Base-by-base conservation (phyloP, 176 grass and related monocot genomes). In the Aechmea fasciata region DNA sequence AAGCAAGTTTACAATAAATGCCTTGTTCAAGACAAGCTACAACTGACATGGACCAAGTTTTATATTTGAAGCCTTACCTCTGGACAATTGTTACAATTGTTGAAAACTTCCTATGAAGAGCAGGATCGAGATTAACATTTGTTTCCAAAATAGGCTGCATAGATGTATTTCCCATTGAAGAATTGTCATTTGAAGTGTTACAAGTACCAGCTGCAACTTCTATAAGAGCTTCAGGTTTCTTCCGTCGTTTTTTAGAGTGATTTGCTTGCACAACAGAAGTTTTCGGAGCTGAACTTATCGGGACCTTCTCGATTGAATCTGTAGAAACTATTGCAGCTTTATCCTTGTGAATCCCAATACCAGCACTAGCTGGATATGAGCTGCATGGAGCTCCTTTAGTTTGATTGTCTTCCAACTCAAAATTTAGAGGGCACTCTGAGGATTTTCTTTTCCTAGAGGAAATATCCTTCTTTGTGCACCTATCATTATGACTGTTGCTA, bases 71-170 rank as follows among this genome's bases (percentile, higher is more conserved):
- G 57, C 12, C 50, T 13, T 26, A 89, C 86, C 86, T 85, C 72
- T 76, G 68, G 11, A 79, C 73, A 75, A 77, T 72, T 47, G 75
- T 57, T 57, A 82, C 62, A 77, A 79, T 83, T 50, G 78, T 73
- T 63, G 82, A 88, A 13, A 81, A 61, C n/a, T 66, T 84, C 49
- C 72, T 73, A 68, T 72, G 74, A 71, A 78, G 72, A 67, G 65
- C 50, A 67, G 66, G 78, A 57, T 78, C 82, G 66, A n/a, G 78
- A 57, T 78, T 78, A 69, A n/a, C 59, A 49, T 68, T 50, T 59
- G 71, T 41, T 28, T 51, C 57, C 65, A 61, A 75, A 70, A 49
- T 26, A 50, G 75, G 20, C 41, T 29, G 57, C 76, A 47, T 41
- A 68, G 20, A 77, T 51, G 51, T 22, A 50, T 69, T 55, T 22